Base-by-base conservation (phyloP, 345 rosid genomes). In the Eucalyptus curtisii region DNA sequence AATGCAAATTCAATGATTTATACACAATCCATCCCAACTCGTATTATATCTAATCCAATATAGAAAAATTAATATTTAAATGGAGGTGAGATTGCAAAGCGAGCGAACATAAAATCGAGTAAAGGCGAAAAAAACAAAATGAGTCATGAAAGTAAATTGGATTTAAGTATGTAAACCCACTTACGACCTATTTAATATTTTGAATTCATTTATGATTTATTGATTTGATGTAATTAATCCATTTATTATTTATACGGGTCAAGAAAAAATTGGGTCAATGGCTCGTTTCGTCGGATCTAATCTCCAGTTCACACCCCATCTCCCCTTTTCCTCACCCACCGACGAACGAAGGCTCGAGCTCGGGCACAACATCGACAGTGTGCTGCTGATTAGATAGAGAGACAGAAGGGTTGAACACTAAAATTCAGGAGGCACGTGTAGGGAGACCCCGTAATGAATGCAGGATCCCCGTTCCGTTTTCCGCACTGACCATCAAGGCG, bases 61-160 rank as follows among this genome's bases (percentile, higher is more conserved):
- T 0, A 4, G 0, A 55, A 22, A 55, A 55, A 4, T 4, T 55
- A 1, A 55, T 4, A 24, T 24, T 55, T 24, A 55, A 55, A 55
- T 0, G 4, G 30, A 55, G 13, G 1, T 2, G 0, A 10, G 6
- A 4, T 3, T 24, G 0, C 1, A 22, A 9, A 55, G 6, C 12
- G 2, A 24, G 0, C 0, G 13, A 52, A 4, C 2, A 2, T 52
- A 2, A 52, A 52, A 52, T 52, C 2, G 0, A 19, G 57, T 52
- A 7, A 52, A 52, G 5, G 0, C 1, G 2, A 52, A 52, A 52
- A 52, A 50, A 17, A 7, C 2, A 50, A 50, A 50, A 17, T 0
- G 2, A 52, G 10, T 19, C 10, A 52, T 2, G 27, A 1, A 55
- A 55, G 27, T 55, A 55, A 24, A 55, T 55, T 2, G 1, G 10